Conservation (phyloP, 2,329 filamentous ascomycete species). For the Dryadomyces quercus-mongolicae region DNA sequence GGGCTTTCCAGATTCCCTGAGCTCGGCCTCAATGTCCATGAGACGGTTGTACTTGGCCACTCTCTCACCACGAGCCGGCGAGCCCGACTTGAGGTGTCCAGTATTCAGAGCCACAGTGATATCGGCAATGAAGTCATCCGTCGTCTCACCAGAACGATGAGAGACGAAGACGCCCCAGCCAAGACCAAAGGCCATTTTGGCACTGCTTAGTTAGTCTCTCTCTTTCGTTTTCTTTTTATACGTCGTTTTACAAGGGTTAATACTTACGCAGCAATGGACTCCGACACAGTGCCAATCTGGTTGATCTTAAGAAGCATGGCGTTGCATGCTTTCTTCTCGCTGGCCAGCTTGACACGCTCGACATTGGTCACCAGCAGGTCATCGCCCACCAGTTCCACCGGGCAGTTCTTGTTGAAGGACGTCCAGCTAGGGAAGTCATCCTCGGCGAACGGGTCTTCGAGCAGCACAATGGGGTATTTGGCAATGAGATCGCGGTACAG, state of each 20-base stretch:
- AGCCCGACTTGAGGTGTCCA: conserved; percentile 28
- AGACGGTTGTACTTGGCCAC: conserved; percentile 30
- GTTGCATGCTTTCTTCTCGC: conserved; percentile 26
- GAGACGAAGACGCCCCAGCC: conserved; percentile 29
- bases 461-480: conserved; percentile 24
- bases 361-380: conserved; percentile 27
- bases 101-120: conserved; percentile 23
- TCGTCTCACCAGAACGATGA: conserved; percentile 28
- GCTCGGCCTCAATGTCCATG: conserved; percentile 26
- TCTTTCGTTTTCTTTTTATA: no score
- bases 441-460: conserved; percentile 29
- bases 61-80: conserved; percentile 26
- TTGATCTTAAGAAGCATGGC: conserved; percentile 28
- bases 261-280: conserved; percentile 21
- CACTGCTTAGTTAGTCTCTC: no score
- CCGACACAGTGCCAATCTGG: conserved; percentile 28
- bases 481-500: conserved; percentile 20
- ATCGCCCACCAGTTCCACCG: conserved; percentile 26
- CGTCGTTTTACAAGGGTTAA: not conserved
- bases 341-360: conserved; percentile 20
- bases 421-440: conserved; percentile 21
- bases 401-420: conserved; percentile 20
- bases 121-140: conserved; percentile 30
- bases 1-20: conserved; percentile 11
- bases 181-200: conserved; percentile 19